Base-by-base conservation (phyloP, 192 early-diverging fungal species). In the Polychytrium aggregatum region DNA sequence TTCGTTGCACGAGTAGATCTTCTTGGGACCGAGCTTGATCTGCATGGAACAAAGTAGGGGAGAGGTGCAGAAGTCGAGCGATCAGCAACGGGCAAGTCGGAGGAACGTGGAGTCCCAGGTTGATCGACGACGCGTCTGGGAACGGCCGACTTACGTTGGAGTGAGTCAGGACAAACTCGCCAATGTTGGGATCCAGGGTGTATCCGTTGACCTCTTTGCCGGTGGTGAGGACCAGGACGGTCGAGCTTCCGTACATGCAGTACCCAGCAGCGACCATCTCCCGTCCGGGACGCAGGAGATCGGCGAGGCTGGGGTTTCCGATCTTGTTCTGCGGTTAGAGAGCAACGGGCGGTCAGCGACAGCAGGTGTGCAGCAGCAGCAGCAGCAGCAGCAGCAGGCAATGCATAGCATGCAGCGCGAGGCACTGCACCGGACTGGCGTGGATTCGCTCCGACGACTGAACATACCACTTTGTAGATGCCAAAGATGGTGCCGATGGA, bases 401-500 rank as follows among this genome's bases (percentile, higher is more conserved):
- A 36, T 37, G 14, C 7, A 11, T 25, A 37, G 24, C 14, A 20
- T 2, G 30, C 27, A 14, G 25, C 18, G 10, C 2, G 17, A 46
- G 18, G 26, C 6, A 26, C 24, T 11, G 14, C 9, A 2, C 14
- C 2, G 22, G 45, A 45, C 26, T 10, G n/a, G 30, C 2, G 36
- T 9, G 1, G 6, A 46, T 25, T 25, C 16, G 0, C 44, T 8
- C 44, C 8, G 24, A 29, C 27, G 7, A 8, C 14, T 44, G 16
- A 2, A 72, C 79, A 67, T 73, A 86, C 82, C 50, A 93, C 76
- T 56, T 78, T 76, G 79, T 90, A 98, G 59, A 98, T 90, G 40
- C 94, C 94, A 75, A 98, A 98, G 62, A 98, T 98, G 20, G 94
- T 98, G 64, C 94, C 94, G 29, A 98, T 86, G 17, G 90, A 92